These are phyloP conservation scores for Suillus americanus DNA, from an alignment of 768 basidiomycete genomes.

Conservation along the genomic window DNA sequence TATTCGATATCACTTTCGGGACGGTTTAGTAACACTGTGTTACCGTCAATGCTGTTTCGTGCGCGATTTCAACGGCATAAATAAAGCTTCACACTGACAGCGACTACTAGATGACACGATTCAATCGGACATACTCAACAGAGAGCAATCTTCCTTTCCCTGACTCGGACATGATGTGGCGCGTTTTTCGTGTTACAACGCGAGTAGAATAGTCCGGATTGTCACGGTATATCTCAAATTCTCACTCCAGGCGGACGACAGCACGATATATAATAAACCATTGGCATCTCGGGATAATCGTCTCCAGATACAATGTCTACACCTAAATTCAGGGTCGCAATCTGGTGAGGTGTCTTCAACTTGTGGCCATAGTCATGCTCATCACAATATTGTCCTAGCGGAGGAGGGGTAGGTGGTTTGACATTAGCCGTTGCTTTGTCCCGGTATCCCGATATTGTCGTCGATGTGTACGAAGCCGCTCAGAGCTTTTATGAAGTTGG, in stretches of 20 bases:
- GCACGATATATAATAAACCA: background rate
- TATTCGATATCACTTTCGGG: background rate
- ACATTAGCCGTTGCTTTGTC: slow-evolving; percentile 36
- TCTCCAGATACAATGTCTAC: slow-evolving; percentile 13
- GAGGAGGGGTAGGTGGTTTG: slow-evolving; percentile 42
- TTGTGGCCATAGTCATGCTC: background rate
- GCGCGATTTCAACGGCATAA: slow-evolving; percentile 25
- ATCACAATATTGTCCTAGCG: slow-evolving; percentile 23
- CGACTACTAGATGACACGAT: slow-evolving; percentile 13
- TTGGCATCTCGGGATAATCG: background rate
- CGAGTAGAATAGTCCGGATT: background rate
- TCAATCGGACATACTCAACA: slow-evolving; percentile 19
- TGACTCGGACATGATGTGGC: background rate
- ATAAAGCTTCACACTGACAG: background rate
- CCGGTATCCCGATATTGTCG: slow-evolving; percentile 50
- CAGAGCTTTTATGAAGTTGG: slow-evolving; percentile 51
- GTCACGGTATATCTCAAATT: background rate
- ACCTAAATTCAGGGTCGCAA: slow-evolving; percentile 27
- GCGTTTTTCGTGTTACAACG: background rate
- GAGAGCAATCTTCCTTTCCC: slow-evolving; percentile 4
- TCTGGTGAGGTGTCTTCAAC: slow-evolving; percentile 20
- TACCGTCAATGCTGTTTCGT: background rate
- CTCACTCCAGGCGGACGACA: slow-evolving; percentile 1
- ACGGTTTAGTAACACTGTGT: background rate
- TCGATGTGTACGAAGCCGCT: slow-evolving; percentile 57